Base-by-base conservation (phyloP, 495 filamentous ascomycete species). In the Hypoxylon rickii region DNA sequence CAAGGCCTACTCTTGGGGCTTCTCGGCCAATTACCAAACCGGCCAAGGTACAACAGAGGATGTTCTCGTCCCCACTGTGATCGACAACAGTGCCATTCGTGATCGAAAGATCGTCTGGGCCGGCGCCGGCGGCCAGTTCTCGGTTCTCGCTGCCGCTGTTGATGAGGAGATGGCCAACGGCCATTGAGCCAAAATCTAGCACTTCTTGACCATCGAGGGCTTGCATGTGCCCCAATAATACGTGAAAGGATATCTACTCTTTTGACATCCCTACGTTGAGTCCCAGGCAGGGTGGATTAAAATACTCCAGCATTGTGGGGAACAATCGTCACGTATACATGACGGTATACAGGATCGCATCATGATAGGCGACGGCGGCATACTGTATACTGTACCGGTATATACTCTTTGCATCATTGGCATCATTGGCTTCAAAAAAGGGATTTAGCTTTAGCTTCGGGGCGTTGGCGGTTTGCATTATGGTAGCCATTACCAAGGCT, bases 1-100 rank as follows among this genome's bases (percentile, higher is more conserved):
- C 6, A 73, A 72, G 31, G 83, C 84, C 2, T 86, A 78, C 53
- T 77, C 77, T n/a, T 89, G 86, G 87, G 87, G 87, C 0, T 87
- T 86, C 68, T 81, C 76, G n/a, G 72, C 72, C 8, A 81, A 79
- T 44, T 86, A 83, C 57, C 86, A 89, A 68, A 81, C 81, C n/a
- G 86, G 85, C 1, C 78, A 76, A 26, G 83, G 82, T 0, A 76
- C 72, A 7, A 72, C 64, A 2, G 80, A 82, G 7, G 81, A 84
- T 53, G 67, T 88, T 18, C 64, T 77, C 31, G 55, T 74, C 10
- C 79, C 85, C 0, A 85, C 78, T 0, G 48, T 75, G 20, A 79
- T 89, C 38, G 76, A 82, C 52, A 86, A 86, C 58, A 79, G 73
- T 0, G 82, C 84, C 4, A 73, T 86, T 10, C 71, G 71, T 15